Evolutionary conservation across 2,329 filamentous ascomycete species (phyloP).

Genomic region (Periconia macrospinosa): DNA sequence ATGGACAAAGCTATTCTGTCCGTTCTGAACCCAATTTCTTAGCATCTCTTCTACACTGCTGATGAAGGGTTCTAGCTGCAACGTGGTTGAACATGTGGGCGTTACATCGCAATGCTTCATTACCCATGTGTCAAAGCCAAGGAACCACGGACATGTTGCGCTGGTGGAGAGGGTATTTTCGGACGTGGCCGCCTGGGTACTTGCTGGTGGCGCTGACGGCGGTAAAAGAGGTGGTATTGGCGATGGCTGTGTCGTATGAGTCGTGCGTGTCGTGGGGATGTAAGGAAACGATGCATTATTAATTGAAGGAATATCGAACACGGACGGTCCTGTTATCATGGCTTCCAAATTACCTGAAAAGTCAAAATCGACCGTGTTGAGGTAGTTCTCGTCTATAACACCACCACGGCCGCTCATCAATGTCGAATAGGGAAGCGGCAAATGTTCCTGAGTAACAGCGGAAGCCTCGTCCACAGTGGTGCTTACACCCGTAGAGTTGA

Average conservation of each 20-base stretch:
- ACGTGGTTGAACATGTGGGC: background rate
- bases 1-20: constrained; percentile 3
- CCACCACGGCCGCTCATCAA: background rate
- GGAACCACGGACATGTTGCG: background rate
- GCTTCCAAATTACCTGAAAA: background rate
- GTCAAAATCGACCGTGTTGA: background rate
- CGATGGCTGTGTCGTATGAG: background rate
- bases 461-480: background rate
- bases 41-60: background rate
- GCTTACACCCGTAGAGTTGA: background rate
- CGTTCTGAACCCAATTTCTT: background rate
- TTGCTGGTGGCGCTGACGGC: background rate
- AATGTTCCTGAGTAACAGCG: background rate
- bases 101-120: background rate
- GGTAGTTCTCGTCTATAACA: background rate
- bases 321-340: background rate
- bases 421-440: background rate
- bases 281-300: background rate
- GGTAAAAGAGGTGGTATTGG: background rate
- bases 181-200: background rate
- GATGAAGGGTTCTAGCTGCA: background rate
- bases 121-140: background rate
- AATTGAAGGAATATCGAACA: background rate
- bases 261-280: background rate
- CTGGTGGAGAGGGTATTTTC: background rate